phyloP scores from a whole-genome alignment of 177 flowering plant species.

The Vitis hybrid region DNA sequence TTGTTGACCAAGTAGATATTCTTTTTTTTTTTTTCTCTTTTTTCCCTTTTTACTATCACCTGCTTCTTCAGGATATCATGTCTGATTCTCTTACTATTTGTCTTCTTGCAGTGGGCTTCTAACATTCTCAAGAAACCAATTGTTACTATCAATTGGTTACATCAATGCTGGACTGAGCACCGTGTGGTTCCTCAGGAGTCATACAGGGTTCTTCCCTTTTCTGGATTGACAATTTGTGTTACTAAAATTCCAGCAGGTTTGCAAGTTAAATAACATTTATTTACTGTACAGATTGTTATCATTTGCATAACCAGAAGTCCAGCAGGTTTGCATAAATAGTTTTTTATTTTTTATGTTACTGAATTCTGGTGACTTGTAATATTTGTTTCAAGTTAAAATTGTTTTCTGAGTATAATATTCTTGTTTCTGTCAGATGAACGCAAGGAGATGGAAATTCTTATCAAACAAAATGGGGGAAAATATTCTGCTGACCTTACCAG shows the following conservation, averaged over 20 bases:
- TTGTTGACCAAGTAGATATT: too few species aligned
- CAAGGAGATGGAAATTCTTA: constrained; percentile 71
- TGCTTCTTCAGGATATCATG: background rate
- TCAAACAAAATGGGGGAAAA: constrained; percentile 80
- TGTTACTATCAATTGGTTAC: constrained; percentile 72
- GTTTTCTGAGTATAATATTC: constrained; percentile 9
- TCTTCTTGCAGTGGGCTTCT: constrained; percentile 77
- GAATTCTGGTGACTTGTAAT: too few species aligned
- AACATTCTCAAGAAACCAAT: constrained; percentile 72
- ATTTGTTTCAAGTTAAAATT: background rate
- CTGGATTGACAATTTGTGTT: constrained; percentile 77
- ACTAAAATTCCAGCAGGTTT: constrained; percentile 81
- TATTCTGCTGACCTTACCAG: constrained; percentile 86
- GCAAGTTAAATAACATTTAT: background rate
- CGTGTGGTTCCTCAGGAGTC: constrained; percentile 89
- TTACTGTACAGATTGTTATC: background rate
- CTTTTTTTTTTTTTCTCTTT: too few species aligned
- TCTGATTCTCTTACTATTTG: constrained; percentile 6
- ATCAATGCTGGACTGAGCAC: constrained; percentile 93
- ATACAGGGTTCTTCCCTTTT: constrained; percentile 78
- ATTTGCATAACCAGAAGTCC: too few species aligned
- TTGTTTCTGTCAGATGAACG: constrained; percentile 64
- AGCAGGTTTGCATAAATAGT: background rate
- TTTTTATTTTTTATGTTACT: background rate
- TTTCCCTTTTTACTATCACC: too few species aligned